Percentiles rank a stretch among this genome's conserved stretches.
These are phyloP conservation scores for Colletotrichum sp. DNA, from an alignment of 2,329 filamentous ascomycete genomes.

Conservation along the genomic window DNA sequence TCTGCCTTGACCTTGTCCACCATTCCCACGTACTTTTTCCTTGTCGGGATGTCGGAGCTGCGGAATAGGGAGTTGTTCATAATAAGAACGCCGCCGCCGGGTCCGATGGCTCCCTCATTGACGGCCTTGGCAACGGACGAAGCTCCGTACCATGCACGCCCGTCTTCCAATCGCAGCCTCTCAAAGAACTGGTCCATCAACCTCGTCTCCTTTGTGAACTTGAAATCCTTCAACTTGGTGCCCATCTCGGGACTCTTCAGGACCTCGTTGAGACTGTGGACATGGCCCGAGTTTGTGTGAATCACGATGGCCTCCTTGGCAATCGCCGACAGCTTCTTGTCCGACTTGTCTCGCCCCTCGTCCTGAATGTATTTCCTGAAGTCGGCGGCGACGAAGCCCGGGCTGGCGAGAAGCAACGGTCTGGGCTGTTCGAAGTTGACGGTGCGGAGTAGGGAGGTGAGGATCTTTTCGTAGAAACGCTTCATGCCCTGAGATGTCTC, in stretches of 20 bases:
- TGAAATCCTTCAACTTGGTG: conserved; percentile 80
- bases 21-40: conserved; percentile 81
- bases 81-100: conserved; percentile 82
- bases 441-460: conserved; percentile 77
- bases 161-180: conserved; percentile 81
- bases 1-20: conserved; percentile 88
- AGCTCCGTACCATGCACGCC: conserved; percentile 88
- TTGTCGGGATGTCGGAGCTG: conserved; percentile 75
- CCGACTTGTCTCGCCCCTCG: conserved; percentile 59
- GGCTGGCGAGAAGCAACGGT: conserved; percentile 84
- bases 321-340: conserved; percentile 72
- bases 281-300: conserved; percentile 83
- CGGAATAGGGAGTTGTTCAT: conserved; percentile 90
- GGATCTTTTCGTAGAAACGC: conserved; percentile 78
- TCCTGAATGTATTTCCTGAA: conserved; percentile 78
- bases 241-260: conserved; percentile 82
- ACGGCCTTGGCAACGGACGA: conserved; percentile 83
- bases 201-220: conserved; percentile 82
- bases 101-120: conserved; percentile 84
- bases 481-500: conserved; percentile 75
- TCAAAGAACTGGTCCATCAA: conserved; percentile 86
- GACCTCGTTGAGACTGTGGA: conserved; percentile 88
- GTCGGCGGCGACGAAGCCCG: conserved; percentile 82
- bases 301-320: conserved; percentile 73
- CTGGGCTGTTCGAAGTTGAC: conserved; percentile 75